Percentiles rank a stretch among this genome's conserved stretches.
phyloP scores from a whole-genome alignment of 768 basidiomycete genomes.

The Amanita inopinata region DNA sequence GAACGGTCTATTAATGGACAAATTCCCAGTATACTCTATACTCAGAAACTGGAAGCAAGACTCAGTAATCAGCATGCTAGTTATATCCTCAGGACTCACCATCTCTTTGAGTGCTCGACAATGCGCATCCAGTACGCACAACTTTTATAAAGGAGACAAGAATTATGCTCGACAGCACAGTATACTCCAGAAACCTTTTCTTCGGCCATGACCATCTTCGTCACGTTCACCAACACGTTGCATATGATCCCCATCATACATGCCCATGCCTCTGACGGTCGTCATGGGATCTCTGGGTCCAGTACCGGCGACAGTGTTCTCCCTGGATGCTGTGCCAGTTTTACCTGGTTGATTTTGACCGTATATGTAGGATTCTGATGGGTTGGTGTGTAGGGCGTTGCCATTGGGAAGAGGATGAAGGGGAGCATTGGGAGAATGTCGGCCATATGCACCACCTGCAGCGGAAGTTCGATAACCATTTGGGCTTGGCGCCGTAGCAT shows the following conservation, averaged over 20 bases:
- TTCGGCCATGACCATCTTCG: constrained; percentile 55
- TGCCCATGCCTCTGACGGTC: constrained; percentile 42
- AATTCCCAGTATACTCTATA: constrained; percentile 7
- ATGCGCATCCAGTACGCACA: constrained; percentile 25
- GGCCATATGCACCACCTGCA: constrained; percentile 41
- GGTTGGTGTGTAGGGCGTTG: constrained; percentile 36
- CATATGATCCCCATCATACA: constrained; percentile 62
- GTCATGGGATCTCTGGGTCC: constrained; percentile 25
- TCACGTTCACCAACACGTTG: constrained; percentile 48
- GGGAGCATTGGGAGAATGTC: constrained; percentile 41
- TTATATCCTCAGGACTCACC: not conserved
- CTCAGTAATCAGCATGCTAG: not conserved
- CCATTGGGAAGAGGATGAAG: constrained; percentile 26
- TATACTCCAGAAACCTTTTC: constrained; percentile 51
- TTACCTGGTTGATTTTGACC: constrained; percentile 41
- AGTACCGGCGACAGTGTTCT: constrained; percentile 38
- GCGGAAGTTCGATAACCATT: constrained; percentile 41
- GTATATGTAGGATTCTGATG: constrained; percentile 64
- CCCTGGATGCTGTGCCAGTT: constrained; percentile 40
- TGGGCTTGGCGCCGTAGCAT: constrained; percentile 53
- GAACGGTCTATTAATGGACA: constrained; percentile 5
- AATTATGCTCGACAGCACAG: constrained; percentile 61
- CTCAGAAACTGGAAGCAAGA: constrained; percentile 14
- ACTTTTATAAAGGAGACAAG: constrained; percentile 11
- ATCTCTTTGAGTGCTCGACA: constrained; percentile 12